Conservation (phyloP, 805 yeast species). For the Metschnikowia drakensbergensis region DNA sequence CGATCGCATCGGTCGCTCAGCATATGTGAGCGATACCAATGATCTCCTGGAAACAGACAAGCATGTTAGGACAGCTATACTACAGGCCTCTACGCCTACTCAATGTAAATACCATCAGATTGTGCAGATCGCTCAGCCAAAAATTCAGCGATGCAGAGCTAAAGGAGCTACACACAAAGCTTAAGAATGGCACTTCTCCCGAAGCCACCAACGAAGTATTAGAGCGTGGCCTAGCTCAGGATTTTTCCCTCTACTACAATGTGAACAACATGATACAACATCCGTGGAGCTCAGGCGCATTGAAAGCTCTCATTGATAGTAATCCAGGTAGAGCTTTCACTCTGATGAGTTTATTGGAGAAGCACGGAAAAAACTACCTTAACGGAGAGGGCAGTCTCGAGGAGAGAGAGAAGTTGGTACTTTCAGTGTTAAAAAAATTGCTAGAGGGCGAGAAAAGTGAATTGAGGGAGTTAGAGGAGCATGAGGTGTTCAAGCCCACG, state of each 20-base stretch:
- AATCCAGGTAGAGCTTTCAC: conserved; percentile 53
- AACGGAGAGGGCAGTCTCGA: not conserved
- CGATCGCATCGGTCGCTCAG: not conserved
- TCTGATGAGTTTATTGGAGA: conserved; percentile 46
- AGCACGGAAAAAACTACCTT: conserved; percentile 18
- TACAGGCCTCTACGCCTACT: not conserved
- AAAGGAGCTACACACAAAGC: conserved; percentile 8
- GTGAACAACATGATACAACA: conserved; percentile 14
- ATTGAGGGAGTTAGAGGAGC: conserved; percentile 25
- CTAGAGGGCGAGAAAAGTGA: conserved; percentile 37
- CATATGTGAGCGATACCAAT: not conserved
- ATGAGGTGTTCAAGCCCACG: conserved; percentile 9
- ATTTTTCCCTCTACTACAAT: conserved; percentile 29
- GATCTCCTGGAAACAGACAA: not conserved
- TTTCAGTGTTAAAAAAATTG: conserved; percentile 32
- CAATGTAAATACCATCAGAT: not conserved
- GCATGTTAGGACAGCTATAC: not conserved
- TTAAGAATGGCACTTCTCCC: not conserved
- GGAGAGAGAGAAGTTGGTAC: conserved; percentile 22
- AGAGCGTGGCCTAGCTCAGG: conserved; percentile 18
- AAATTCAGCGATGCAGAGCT: conserved; percentile 3
- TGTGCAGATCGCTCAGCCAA: not conserved
- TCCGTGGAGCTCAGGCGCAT: conserved; percentile 14
- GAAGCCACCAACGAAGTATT: conserved; percentile 21
- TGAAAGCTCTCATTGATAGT: conserved; percentile 16